phyloP scores from a whole-genome alignment of 2,329 filamentous ascomycete species.

The Botrytis sinoallii region DNA sequence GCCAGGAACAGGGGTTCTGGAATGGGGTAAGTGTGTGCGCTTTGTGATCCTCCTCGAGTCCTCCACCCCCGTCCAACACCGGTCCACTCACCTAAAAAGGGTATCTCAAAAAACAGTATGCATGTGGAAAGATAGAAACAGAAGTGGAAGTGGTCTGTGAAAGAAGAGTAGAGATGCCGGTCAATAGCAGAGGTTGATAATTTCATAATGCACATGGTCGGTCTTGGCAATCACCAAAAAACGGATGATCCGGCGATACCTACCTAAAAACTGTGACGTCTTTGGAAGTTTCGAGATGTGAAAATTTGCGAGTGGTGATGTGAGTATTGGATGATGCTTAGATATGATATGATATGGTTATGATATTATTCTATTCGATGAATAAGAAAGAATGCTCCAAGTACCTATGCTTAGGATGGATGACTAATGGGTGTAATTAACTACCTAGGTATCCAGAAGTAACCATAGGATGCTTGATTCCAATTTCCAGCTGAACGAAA shows the following conservation, averaged over 20 bases:
- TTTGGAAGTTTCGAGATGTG: not conserved
- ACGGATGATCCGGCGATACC: not conserved
- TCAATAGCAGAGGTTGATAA: not conserved
- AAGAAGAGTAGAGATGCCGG: not conserved
- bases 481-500: not conserved
- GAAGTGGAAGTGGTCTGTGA: not conserved
- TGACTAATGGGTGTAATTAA: no score
- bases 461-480: not conserved
- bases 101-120: not conserved
- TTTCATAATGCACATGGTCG: not conserved
- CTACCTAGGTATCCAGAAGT: not conserved
- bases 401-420: not conserved
- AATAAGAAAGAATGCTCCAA: not conserved
- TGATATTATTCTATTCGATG: not conserved
- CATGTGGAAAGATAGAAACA: not conserved
- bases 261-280: not conserved
- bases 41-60: not conserved
- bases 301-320: no score
- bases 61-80: not conserved
- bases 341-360: not conserved
- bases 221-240: not conserved
- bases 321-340: no score
- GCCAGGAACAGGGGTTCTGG: not conserved
- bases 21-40: not conserved
- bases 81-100: not conserved